phyloP scores from a whole-genome alignment of 2,329 filamentous ascomycete genomes.

The Colletotrichum trifolii region DNA sequence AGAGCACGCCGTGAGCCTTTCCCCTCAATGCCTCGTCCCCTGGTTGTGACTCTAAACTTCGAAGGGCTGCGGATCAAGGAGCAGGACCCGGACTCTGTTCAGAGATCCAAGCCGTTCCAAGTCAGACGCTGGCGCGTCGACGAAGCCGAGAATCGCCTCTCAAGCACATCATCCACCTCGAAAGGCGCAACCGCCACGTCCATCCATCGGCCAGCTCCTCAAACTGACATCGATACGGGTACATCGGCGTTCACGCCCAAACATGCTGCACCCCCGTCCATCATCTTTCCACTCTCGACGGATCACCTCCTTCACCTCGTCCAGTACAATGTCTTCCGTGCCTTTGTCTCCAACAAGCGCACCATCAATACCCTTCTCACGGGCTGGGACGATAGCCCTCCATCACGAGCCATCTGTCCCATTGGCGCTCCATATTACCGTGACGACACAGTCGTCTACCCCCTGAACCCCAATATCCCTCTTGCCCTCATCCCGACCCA shows the following conservation, averaged over 20 bases:
- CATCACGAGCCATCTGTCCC: not conserved
- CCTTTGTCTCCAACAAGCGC: constrained; percentile 23
- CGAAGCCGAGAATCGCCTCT: no score
- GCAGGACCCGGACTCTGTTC: not conserved
- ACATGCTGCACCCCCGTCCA: not conserved
- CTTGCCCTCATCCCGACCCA: constrained; percentile 17
- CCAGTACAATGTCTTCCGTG: constrained; percentile 33
- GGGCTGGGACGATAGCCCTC: not conserved
- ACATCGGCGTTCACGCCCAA: not conserved
- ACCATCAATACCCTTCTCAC: constrained; percentile 6
- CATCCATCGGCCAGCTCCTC: no score
- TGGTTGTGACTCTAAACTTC: not conserved
- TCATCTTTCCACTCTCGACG: constrained; percentile 9
- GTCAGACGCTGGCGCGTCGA: no score
- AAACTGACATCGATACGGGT: constrained; percentile 8
- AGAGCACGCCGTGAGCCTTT: constrained; percentile 28
- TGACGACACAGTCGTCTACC: constrained; percentile 18
- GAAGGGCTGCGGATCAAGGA: constrained; percentile 12
- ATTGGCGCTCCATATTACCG: constrained; percentile 16
- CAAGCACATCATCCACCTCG: no score
- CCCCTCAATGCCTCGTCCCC: no score
- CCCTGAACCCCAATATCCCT: constrained; percentile 32
- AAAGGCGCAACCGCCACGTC: no score
- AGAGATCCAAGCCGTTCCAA: not conserved
- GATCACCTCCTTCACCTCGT: constrained; percentile 33